A percentile compares a stretch with the other conserved stretches of the same genome.
Evolutionary conservation across 306 rosid genomes (phyloP).

Genomic region (Acacia melanoxylon): DNA sequence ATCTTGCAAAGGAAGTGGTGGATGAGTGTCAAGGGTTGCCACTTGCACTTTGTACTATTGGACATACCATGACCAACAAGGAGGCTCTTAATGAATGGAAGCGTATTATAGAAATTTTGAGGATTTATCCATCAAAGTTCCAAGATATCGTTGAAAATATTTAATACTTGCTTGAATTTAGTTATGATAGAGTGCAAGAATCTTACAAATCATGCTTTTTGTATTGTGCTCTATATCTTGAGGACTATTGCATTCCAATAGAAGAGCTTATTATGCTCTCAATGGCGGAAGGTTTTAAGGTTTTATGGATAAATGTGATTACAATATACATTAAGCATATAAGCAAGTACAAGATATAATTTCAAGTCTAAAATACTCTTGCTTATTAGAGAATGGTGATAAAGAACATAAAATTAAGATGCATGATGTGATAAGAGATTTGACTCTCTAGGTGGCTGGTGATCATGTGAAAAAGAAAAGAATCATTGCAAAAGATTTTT

Average conservation of each 20-base stretch:
- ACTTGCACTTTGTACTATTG: neutral
- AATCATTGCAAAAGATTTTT: neutral
- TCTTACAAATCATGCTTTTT: neutral
- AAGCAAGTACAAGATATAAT: neutral
- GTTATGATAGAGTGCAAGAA: neutral
- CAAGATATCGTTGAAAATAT: constrained; percentile 1
- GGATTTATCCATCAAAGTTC: neutral
- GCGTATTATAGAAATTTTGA: neutral
- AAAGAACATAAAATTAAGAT: neutral
- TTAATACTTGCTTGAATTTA: neutral
- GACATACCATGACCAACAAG: neutral
- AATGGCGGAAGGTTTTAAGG: neutral
- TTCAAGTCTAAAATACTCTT: neutral
- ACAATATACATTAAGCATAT: neutral
- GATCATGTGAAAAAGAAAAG: neutral
- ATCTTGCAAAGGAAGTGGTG: neutral
- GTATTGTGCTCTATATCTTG: neutral
- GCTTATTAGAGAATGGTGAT: neutral
- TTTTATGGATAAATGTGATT: neutral
- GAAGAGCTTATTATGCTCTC: neutral
- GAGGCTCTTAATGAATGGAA: neutral
- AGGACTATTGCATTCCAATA: neutral
- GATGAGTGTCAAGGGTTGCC: neutral
- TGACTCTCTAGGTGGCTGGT: neutral
- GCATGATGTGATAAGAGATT: constrained; percentile 3